Percentiles rank a stretch among this genome's conserved stretches.
Evolutionary conservation across 768 basidiomycete genomes (phyloP).

Genomic region (Amanita muscaria): DNA sequence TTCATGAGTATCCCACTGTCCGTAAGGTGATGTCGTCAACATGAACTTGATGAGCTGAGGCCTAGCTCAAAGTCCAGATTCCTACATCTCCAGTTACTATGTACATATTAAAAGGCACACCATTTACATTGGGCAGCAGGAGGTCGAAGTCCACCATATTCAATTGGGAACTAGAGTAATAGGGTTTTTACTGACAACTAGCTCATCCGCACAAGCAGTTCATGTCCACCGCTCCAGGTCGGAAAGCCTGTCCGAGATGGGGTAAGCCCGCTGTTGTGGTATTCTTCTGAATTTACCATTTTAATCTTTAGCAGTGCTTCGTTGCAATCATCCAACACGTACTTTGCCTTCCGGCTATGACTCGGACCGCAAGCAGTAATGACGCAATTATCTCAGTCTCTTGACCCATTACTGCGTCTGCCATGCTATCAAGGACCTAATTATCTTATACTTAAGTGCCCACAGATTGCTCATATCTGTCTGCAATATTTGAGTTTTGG

Average conservation of each 20-base stretch:
- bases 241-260: slow-evolving; percentile 65
- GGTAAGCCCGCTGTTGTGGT: not conserved
- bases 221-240: slow-evolving; percentile 92
- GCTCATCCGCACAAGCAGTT: slow-evolving; percentile 92
- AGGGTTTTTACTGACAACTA: slow-evolving; percentile 76
- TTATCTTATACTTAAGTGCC: no score
- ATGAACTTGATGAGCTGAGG: no score
- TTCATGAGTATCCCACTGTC: no score
- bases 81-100: no score
- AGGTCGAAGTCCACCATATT: slow-evolving; percentile 75
- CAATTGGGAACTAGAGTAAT: slow-evolving; percentile 82
- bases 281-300: slow-evolving; percentile 47
- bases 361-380: slow-evolving; percentile 95
- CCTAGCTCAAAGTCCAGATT: no score
- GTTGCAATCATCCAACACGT: slow-evolving; percentile 95
- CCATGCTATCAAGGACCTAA: no score
- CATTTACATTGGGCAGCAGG: slow-evolving; percentile 72
- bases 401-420: slow-evolving; percentile 90
- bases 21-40: no score
- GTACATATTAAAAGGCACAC: slow-evolving; percentile 28
- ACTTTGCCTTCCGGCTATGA: slow-evolving; percentile 96
- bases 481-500: slow-evolving; percentile 87
- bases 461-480: slow-evolving; percentile 90
- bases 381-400: slow-evolving; percentile 92
- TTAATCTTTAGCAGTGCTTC: slow-evolving; percentile 94